A percentile compares a stretch with the other conserved stretches of the same genome.
Evolutionary conservation across 805 yeast genomes (phyloP).

Genomic region (Pichia cabralensis): DNA sequence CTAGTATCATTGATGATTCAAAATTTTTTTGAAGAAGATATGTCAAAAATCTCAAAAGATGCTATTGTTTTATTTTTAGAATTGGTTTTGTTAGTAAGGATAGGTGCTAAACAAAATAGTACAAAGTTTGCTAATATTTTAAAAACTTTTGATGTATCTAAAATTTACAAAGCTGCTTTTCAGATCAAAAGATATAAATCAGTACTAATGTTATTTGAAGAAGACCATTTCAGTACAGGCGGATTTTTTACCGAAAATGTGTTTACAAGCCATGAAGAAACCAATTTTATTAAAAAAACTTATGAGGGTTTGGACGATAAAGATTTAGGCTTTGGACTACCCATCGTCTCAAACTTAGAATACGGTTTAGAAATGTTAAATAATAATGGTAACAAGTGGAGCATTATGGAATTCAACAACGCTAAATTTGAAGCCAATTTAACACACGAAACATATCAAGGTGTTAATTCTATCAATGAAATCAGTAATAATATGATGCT

Average conservation of each 20-base stretch:
- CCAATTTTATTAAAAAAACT: constrained; percentile 22
- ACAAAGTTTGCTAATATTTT: constrained; percentile 24
- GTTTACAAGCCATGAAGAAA: constrained; percentile 3
- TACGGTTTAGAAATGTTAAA: constrained; percentile 38
- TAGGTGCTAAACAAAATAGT: constrained; percentile 26
- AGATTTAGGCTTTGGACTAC: constrained; percentile 59
- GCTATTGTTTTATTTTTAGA: constrained; percentile 21
- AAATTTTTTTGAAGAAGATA: constrained; percentile 15
- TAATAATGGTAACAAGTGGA: constrained; percentile 18
- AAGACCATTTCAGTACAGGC: constrained; percentile 18
- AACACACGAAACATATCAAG: neutral
- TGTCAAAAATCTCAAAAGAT: constrained; percentile 5
- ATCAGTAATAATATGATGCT: constrained; percentile 31
- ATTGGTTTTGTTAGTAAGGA: constrained; percentile 28
- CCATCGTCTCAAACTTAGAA: constrained; percentile 43
- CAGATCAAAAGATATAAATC: constrained; percentile 29
- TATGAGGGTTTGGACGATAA: constrained; percentile 48
- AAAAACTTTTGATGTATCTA: constrained; percentile 21
- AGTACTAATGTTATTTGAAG: constrained; percentile 41
- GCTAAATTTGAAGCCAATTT: constrained; percentile 43
- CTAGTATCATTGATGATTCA: constrained; percentile 14
- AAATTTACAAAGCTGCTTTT: constrained; percentile 26
- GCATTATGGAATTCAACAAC: constrained; percentile 39
- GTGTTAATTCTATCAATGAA: constrained; percentile 5
- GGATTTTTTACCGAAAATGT: neutral